Evolutionary conservation across 2,329 filamentous ascomycete genomes (phyloP), one percentile per base, ranked within the genome.

Genomic region (Sphaerulina musiva): DNA sequence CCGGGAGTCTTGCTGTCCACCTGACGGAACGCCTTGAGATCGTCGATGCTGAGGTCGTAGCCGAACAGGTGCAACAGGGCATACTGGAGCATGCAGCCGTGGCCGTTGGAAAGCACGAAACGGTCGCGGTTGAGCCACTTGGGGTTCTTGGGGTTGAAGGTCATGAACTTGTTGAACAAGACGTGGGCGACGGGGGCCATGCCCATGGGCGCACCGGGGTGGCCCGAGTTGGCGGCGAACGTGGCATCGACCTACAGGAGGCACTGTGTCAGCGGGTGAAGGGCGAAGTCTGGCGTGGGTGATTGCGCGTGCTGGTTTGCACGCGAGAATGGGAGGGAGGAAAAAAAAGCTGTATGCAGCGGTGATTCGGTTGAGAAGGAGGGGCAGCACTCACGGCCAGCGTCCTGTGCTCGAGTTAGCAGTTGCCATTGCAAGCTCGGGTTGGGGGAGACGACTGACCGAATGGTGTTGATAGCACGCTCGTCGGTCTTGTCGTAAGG

Each of bases 31-130:
- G 79, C 77, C 84, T 97, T 98, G 66, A 98, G 75, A 76, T 97
- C 93, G 69, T 98, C 88, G 59, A 98, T 79, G 69, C 82, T 82
- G 66, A 98, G 68, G 61, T 77, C 82, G 74, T 95, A 98, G 74
- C 93, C 93, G 76, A 91, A 95, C 54, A 98, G 81, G 80, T 98
- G 93, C 69, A 98, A 87, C 66, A 98, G 83, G 69, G 92, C 87
- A 85, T 98, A 98, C 75, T 96, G 93, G 58, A 98, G 89, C 91
- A 98, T 95, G 83, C 93, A 98, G 68, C 86, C 93, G 78, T 98
- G 93, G 67, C 93, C 93, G 80, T 98, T 98, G 59, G 93, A 98
- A 73, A 98, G 90, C 60, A 98, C 90, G 72, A 98, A 98, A 74
- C 93, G 87, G 78, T 98, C 93, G 71, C 93, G 86, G 84, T 97